Conservation (phyloP, 169 alveolate species). For the Plasmodium sp. region DNA sequence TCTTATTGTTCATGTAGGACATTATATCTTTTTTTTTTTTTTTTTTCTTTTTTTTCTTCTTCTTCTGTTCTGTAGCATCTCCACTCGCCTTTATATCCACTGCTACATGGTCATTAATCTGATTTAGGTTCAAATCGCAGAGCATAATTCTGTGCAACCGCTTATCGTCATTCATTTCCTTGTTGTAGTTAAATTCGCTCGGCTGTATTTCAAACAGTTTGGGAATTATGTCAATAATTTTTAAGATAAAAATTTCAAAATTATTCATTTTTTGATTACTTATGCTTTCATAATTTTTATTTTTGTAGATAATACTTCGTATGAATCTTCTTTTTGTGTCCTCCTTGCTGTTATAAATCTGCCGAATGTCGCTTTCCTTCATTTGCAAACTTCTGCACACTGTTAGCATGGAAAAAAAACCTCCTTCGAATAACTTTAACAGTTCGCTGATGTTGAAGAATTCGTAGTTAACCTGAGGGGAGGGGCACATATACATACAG, state of each 20-base stretch:
- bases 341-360: slow-evolving; percentile 2
- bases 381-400: slow-evolving; percentile 41
- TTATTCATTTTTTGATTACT: slow-evolving; percentile 70
- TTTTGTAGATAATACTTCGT: slow-evolving; percentile 41
- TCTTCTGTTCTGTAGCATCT: neutral
- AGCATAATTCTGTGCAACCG: neutral
- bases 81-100: neutral
- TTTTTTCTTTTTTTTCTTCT: slow-evolving; percentile 18
- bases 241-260: slow-evolving; percentile 67
- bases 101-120: neutral
- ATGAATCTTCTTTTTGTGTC: slow-evolving; percentile 21
- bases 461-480: slow-evolving; percentile 57
- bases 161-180: neutral
- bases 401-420: slow-evolving; percentile 26
- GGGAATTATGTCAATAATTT: slow-evolving; percentile 65
- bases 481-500: neutral
- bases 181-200: slow-evolving; percentile 24
- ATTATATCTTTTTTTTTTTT: slow-evolving; percentile 58
- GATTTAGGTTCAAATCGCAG: slow-evolving; percentile 14
- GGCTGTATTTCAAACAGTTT: slow-evolving; percentile 44
- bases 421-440: slow-evolving; percentile 34
- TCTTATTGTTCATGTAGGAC: slow-evolving; percentile 61
- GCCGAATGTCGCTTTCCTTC: slow-evolving; percentile 5
- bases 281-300: slow-evolving; percentile 51
- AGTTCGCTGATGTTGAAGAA: slow-evolving; percentile 59